These are phyloP conservation scores for Metschnikowia cubensis DNA, from an alignment of 805 yeast genomes.

Conservation along the genomic window DNA sequence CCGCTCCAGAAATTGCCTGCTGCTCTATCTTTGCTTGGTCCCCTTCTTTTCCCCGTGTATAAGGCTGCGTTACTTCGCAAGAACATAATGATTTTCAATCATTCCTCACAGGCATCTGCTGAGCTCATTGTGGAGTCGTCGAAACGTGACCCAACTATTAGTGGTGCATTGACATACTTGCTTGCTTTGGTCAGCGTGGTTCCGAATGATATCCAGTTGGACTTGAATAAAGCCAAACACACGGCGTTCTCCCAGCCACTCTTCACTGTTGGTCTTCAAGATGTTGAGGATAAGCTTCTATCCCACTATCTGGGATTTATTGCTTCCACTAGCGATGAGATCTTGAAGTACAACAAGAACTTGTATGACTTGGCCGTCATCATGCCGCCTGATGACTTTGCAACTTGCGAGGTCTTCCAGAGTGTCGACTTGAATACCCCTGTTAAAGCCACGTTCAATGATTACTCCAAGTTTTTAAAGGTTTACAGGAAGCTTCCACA, in stretches of 20 bases:
- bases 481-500: slow-evolving; percentile 26
- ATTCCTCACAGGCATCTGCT: slow-evolving; percentile 9
- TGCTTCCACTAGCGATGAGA: slow-evolving; percentile 65
- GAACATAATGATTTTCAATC: slow-evolving; percentile 39
- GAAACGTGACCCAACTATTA: slow-evolving; percentile 12
- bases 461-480: slow-evolving; percentile 33
- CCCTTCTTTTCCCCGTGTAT: slow-evolving; percentile 61
- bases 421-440: slow-evolving; percentile 10
- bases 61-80: slow-evolving; percentile 58
- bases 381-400: slow-evolving; percentile 15
- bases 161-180: slow-evolving; percentile 52
- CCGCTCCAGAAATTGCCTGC: slow-evolving; percentile 40
- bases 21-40: slow-evolving; percentile 54
- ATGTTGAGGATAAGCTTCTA: slow-evolving; percentile 31
- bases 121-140: slow-evolving; percentile 9
- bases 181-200: slow-evolving; percentile 58
- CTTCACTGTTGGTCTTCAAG: slow-evolving; percentile 63
- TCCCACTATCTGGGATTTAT: slow-evolving; percentile 38
- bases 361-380: slow-evolving; percentile 46
- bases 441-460: slow-evolving; percentile 32
- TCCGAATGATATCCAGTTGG: slow-evolving; percentile 49
- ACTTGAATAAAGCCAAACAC: slow-evolving; percentile 8
- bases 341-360: slow-evolving; percentile 50
- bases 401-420: slow-evolving; percentile 9
- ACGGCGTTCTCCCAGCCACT: slow-evolving; percentile 42